phyloP scores from a whole-genome alignment of 1,284 basidiomycete genomes.

The Filobasidium uniguttulatum region DNA sequence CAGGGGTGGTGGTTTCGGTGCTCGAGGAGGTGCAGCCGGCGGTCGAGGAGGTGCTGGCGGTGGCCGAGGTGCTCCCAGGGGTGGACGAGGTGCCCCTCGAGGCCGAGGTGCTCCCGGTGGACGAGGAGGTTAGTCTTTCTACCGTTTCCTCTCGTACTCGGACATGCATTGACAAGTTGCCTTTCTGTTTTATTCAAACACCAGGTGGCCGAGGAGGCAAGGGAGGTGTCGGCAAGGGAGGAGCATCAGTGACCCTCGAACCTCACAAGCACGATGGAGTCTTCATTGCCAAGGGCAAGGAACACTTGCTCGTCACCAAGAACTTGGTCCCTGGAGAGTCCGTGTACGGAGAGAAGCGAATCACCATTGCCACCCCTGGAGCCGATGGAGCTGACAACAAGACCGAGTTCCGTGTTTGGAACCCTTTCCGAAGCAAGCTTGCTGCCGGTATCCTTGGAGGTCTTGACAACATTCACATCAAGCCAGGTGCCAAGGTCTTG shows the following conservation, averaged over 20 bases:
- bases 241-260: slow-evolving; percentile 78
- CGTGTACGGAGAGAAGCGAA: slow-evolving; percentile 97
- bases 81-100: slow-evolving; percentile 18
- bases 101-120: slow-evolving; percentile 21
- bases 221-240: slow-evolving; percentile 52
- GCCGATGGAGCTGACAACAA: slow-evolving; percentile 54
- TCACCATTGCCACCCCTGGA: slow-evolving; percentile 58
- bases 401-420: slow-evolving; percentile 97
- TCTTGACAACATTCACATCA: slow-evolving; percentile 85
- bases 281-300: slow-evolving; percentile 83
- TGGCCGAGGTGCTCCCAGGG: slow-evolving; percentile 15
- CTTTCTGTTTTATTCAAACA: neutral
- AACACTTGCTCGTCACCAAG: slow-evolving; percentile 92
- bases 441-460: slow-evolving; percentile 95
- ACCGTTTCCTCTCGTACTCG: slow-evolving; percentile 14
- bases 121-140: slow-evolving; percentile 15
- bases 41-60: slow-evolving; percentile 26
- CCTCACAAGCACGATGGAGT: slow-evolving; percentile 90
- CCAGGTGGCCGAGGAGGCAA: slow-evolving; percentile 45
- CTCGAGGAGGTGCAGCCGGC: slow-evolving; percentile 24
- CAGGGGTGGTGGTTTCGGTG: slow-evolving; percentile 24
- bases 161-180: neutral
- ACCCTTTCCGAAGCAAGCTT: slow-evolving; percentile 94
- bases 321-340: slow-evolving; percentile 95
- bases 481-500: slow-evolving; percentile 87